A percentile compares a stretch with the other conserved stretches of the same genome.
These are phyloP conservation scores for Mucor saturninus DNA, from an alignment of 371 early-diverging fungal genomes.

Conservation along the genomic window DNA sequence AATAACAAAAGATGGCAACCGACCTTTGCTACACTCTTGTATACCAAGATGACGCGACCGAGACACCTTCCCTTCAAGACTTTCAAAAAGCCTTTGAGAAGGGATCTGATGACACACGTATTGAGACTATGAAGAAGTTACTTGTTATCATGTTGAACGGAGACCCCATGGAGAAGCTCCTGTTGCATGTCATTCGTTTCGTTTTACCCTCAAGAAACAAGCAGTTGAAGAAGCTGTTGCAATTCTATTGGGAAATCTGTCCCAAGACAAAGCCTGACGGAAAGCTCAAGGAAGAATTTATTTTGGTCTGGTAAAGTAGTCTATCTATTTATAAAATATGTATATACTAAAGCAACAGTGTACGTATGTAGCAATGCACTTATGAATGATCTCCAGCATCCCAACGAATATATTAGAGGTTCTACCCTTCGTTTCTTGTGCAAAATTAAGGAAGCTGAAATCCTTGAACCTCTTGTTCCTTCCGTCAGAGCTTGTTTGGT, in stretches of 20 bases:
- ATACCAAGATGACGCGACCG: slow-evolving; percentile 69
- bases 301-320: slow-evolving; percentile 84
- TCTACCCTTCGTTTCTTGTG: slow-evolving; percentile 94
- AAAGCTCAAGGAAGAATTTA: slow-evolving; percentile 94
- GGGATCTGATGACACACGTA: slow-evolving; percentile 89
- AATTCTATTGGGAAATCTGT: slow-evolving; percentile 96
- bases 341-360: background rate
- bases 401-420: slow-evolving; percentile 99
- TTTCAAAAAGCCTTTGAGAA: slow-evolving; percentile 84
- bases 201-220: slow-evolving; percentile 92
- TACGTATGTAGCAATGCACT: slow-evolving; percentile 82
- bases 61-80: slow-evolving; percentile 69
- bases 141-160: slow-evolving; percentile 91
- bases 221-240: slow-evolving; percentile 94
- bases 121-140: slow-evolving; percentile 92
- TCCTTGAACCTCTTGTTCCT: slow-evolving; percentile 94
- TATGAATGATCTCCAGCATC: slow-evolving; percentile 96
- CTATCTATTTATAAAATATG: background rate
- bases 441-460: slow-evolving; percentile 92
- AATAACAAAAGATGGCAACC: slow-evolving; percentile 35
- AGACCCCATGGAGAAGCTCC: slow-evolving; percentile 85
- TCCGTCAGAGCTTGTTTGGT: slow-evolving; percentile 88
- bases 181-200: slow-evolving; percentile 97
- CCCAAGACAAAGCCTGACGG: slow-evolving; percentile 93
- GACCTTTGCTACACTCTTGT: slow-evolving; percentile 76